Evolutionary conservation across 208 protist species (phyloP).

Genomic region (Leishmania tarentolae): DNA sequence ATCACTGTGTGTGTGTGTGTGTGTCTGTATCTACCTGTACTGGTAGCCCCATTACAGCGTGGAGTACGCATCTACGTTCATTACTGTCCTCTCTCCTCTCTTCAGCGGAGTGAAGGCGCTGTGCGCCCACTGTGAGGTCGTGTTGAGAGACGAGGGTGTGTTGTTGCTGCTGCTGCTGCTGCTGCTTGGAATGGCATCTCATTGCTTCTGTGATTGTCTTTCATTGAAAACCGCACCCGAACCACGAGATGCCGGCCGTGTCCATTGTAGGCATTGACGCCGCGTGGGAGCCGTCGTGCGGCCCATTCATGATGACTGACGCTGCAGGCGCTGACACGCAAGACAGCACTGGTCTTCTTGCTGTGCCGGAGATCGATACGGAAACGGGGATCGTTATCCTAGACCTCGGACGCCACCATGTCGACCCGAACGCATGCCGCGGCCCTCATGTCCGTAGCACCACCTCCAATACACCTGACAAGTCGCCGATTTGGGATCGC

Average conservation of each 20-base stretch:
- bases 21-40: neutral
- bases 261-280: constrained; percentile 5
- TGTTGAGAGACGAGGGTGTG: neutral
- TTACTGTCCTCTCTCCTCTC: too few species aligned
- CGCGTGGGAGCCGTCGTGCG: neutral
- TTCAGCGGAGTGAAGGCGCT: neutral
- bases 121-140: neutral
- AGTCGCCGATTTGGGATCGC: neutral
- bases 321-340: neutral
- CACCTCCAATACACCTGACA: neutral
- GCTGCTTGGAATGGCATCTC: neutral
- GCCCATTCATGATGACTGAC: neutral
- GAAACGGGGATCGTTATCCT: constrained; percentile 12
- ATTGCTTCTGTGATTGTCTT: neutral
- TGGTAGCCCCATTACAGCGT: too few species aligned
- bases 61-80: too few species aligned
- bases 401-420: neutral
- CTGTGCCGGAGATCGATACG: constrained; percentile 9
- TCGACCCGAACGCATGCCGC: neutral
- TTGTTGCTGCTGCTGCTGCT: neutral
- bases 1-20: neutral
- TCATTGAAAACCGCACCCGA: neutral
- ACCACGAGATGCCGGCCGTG: neutral
- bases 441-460: neutral
- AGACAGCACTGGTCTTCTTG: constrained; percentile 6